Percentiles rank a stretch among this genome's conserved stretches.
Conservation (phyloP, 352 stramenopile genomes). For the Globisporangium mamillatum region DNA sequence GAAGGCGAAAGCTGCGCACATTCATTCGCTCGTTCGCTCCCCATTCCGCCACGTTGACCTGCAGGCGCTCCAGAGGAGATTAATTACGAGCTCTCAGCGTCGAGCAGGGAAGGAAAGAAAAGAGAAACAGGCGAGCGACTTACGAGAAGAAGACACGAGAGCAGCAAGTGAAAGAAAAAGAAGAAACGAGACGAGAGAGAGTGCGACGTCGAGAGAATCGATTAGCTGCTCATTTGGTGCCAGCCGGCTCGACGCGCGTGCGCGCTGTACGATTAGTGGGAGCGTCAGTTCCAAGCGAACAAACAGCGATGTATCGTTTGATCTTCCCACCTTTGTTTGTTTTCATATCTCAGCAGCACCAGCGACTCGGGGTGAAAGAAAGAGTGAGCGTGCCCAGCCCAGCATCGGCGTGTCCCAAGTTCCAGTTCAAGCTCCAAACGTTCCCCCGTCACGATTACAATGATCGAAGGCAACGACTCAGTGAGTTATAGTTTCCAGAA, state of each 20-base stretch:
- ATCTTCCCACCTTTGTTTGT: neutral
- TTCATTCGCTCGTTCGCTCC: neutral
- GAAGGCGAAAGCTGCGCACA: neutral
- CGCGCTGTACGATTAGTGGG: neutral
- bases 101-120: neutral
- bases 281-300: neutral
- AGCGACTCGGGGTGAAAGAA: neutral
- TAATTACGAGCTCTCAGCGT: neutral
- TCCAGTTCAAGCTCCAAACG: neutral
- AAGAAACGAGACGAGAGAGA: neutral
- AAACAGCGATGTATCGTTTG: neutral
- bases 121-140: neutral
- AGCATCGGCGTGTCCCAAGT: neutral
- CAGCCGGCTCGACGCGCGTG: too few relatives aligned
- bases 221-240: neutral
- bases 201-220: neutral
- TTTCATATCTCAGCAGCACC: neutral
- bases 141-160: neutral
- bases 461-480: neutral
- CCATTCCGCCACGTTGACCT: neutral
- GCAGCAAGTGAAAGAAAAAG: neutral
- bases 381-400: neutral
- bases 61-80: neutral
- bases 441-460: neutral
- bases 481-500: constrained; percentile 4